These are phyloP conservation scores for Parafenestella ontariensis DNA, from an alignment of 2,329 filamentous ascomycete species.

Conservation along the genomic window DNA sequence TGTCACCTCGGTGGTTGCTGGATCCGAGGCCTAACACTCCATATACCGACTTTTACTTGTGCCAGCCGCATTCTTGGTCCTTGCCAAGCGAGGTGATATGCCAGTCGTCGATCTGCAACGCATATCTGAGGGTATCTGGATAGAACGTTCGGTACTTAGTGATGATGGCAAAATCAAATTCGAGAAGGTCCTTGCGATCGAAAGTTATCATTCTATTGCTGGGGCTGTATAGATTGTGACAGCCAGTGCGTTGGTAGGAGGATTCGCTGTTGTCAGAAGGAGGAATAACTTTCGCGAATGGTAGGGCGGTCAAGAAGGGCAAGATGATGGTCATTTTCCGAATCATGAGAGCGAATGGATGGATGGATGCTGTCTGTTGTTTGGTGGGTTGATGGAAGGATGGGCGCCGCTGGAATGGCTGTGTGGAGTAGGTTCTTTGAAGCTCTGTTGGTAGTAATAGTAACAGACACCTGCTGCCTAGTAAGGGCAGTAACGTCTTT, in stretches of 20 bases:
- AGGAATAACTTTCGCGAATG: neutral
- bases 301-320: neutral
- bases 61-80: slow-evolving; percentile 7
- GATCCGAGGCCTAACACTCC: neutral
- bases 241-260: neutral
- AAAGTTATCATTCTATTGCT: neutral
- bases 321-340: neutral
- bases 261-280: neutral
- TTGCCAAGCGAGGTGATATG: neutral
- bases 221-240: neutral
- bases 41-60: slow-evolving; percentile 6
- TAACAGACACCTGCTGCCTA: no score
- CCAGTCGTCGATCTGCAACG: slow-evolving; percentile 1
- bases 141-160: slow-evolving; percentile 12
- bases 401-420: neutral
- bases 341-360: neutral
- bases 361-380: neutral
- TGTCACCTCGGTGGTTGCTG: slow-evolving; percentile 10
- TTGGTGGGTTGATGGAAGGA: neutral
- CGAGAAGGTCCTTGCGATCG: neutral
- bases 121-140: slow-evolving; percentile 3
- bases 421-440: neutral
- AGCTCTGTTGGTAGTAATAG: no score
- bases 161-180: slow-evolving; percentile 5
- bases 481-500: no score